Evolutionary conservation across 2,329 filamentous ascomycete species (phyloP).

Genomic region (Clonostachys rhizophaga): DNA sequence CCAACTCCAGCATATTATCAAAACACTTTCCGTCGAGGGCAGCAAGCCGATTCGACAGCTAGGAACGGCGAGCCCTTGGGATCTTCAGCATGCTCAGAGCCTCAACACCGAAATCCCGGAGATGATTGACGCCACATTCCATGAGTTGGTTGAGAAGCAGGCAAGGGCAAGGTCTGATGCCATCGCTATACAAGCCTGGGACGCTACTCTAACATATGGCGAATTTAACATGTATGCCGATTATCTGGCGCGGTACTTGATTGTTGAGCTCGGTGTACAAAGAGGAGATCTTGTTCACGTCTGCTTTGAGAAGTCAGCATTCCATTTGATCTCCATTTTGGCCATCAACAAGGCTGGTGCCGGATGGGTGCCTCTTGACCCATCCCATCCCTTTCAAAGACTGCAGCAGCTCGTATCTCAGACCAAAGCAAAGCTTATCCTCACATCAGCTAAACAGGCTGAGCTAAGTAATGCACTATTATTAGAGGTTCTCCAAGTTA

Average conservation of each 20-base stretch:
- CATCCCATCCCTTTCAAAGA: slow-evolving; percentile 3
- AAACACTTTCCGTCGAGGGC: slow-evolving; percentile 1
- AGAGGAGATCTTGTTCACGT: slow-evolving; percentile 1
- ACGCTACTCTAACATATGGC: slow-evolving; percentile 1
- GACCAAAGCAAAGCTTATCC: background rate
- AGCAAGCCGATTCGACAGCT: background rate
- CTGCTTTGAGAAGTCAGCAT: slow-evolving; percentile 8
- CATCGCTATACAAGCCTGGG: slow-evolving; percentile 1
- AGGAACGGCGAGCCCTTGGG: background rate
- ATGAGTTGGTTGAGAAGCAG: background rate
- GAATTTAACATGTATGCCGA: background rate
- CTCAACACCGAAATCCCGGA: background rate
- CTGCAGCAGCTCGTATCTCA: slow-evolving; percentile 1
- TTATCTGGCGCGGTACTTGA: background rate
- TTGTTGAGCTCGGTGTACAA: background rate
- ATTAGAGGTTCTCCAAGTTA: slow-evolving; percentile 2
- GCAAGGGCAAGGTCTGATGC: background rate
- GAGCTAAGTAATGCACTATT: background rate
- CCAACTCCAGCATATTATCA: slow-evolving; percentile 3
- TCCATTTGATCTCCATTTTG: slow-evolving; percentile 4
- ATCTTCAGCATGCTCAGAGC: background rate
- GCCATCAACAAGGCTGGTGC: slow-evolving; percentile 7
- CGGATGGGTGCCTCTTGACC: slow-evolving; percentile 5
- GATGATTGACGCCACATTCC: background rate
- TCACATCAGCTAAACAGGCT: background rate